Percentiles rank a stretch among this genome's conserved stretches.
These are phyloP conservation scores for Lasiodiplodia citricola DNA, from an alignment of 2,329 filamentous ascomycete species.

Conservation along the genomic window DNA sequence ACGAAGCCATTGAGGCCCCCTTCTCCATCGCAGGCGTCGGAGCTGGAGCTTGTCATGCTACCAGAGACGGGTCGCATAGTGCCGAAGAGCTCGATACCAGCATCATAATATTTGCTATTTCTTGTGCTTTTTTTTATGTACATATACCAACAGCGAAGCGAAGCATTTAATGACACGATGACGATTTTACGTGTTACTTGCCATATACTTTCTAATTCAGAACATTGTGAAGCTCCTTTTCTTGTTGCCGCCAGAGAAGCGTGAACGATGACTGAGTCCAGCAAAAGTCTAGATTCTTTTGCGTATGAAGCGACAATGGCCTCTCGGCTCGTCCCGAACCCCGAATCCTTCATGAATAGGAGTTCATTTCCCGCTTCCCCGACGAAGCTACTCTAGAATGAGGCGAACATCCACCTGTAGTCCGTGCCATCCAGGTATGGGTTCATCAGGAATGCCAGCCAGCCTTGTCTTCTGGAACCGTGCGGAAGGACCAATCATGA, in stretches of 20 bases:
- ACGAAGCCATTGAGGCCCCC: not conserved
- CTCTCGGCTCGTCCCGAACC: not conserved
- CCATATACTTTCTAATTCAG: too few relatives aligned
- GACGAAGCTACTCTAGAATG: not conserved
- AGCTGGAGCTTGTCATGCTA: constrained; percentile 1
- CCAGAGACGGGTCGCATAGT: not conserved
- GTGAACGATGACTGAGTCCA: too few relatives aligned
- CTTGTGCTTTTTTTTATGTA: not conserved
- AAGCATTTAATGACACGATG: not conserved
- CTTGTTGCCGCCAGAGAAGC: too few relatives aligned
- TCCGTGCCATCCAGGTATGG: not conserved
- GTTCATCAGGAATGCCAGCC: not conserved
- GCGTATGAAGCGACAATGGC: not conserved
- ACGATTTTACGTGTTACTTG: too few relatives aligned
- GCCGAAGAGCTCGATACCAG: not conserved
- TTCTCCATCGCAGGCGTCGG: not conserved
- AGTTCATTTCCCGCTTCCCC: not conserved
- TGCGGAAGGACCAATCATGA: not conserved
- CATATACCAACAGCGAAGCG: not conserved
- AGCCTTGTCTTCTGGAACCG: not conserved
- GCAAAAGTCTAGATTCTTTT: too few relatives aligned
- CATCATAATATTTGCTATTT: not conserved
- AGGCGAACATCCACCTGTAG: not conserved
- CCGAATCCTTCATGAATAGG: not conserved
- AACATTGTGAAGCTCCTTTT: too few relatives aligned